Percentiles rank a stretch among this genome's conserved stretches.
These are phyloP conservation scores for Ceratonia siliqua DNA, from an alignment of 306 rosid genomes.

Conservation along the genomic window DNA sequence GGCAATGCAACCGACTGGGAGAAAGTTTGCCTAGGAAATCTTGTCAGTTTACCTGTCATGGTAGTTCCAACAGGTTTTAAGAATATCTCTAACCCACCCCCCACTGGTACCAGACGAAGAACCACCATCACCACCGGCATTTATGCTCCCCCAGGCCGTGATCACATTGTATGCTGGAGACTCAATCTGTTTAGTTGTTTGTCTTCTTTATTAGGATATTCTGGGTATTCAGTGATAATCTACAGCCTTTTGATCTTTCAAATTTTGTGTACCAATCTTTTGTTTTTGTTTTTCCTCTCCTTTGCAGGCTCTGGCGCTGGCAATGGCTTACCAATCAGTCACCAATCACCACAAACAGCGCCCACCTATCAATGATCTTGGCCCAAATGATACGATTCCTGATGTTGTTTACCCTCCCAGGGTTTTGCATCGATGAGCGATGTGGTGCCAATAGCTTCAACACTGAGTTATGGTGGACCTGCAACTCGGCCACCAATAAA, in stretches of 20 bases:
- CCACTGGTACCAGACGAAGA: constrained; percentile 43
- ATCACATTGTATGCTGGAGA: constrained; percentile 52
- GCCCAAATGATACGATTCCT: constrained; percentile 49
- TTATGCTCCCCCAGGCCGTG: constrained; percentile 61
- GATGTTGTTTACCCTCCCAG: constrained; percentile 15
- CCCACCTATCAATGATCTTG: constrained; percentile 64
- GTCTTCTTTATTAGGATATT: background rate
- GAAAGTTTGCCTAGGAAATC: constrained; percentile 75
- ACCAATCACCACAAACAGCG: constrained; percentile 70
- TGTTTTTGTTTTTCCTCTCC: background rate
- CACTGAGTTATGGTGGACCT: background rate
- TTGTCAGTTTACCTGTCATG: constrained; percentile 68
- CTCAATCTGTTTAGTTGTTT: background rate
- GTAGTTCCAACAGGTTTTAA: constrained; percentile 67
- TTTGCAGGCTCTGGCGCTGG: constrained; percentile 59
- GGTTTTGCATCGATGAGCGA: constrained; percentile 32
- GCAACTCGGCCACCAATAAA: constrained; percentile 15
- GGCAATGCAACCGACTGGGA: constrained; percentile 86
- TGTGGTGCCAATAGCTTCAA: background rate
- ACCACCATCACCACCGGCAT: constrained; percentile 56
- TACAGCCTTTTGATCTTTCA: background rate
- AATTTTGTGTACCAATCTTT: background rate
- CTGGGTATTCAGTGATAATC: background rate
- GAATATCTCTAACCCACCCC: constrained; percentile 50
- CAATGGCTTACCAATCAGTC: constrained; percentile 69